Evolutionary conservation across 345 rosid genomes (phyloP).

Genomic region (Excoecaria cochinchinensis): DNA sequence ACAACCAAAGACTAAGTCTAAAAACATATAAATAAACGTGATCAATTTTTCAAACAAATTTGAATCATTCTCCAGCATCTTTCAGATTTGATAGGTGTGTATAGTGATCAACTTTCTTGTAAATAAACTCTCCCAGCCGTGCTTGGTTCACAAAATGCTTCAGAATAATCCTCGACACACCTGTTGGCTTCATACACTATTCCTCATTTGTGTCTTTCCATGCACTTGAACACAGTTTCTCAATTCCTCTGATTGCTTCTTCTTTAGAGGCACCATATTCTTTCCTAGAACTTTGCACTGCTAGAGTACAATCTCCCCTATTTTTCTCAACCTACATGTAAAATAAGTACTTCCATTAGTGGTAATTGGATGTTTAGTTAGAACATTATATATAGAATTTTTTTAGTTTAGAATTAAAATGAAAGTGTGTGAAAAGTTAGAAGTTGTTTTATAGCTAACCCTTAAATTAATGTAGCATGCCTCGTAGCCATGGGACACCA

Average conservation of each 20-base stretch:
- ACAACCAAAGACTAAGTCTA: no score
- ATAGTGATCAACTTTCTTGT: background rate
- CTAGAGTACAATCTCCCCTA: background rate
- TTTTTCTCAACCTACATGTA: constrained; percentile 7
- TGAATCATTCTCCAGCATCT: no score
- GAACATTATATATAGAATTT: background rate
- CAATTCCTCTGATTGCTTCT: no score
- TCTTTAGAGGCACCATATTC: no score
- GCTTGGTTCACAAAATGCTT: no score
- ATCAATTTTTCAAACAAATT: no score
- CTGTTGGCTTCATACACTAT: background rate
- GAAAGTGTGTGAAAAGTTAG: no score
- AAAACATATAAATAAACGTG: no score
- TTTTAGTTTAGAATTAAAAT: background rate
- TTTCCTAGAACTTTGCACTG: background rate
- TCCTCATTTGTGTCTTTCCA: background rate
- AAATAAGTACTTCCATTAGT: background rate
- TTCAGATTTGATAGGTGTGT: background rate
- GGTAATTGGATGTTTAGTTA: background rate
- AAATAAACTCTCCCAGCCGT: no score
- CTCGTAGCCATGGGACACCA: background rate
- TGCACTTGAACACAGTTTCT: no score
- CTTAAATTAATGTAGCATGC: background rate
- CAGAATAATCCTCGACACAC: no score
- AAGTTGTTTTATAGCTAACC: no score